Percentiles rank a stretch among this genome's conserved stretches.
Evolutionary conservation across 345 rosid species (phyloP).

Genomic region (Aegle marmelos): DNA sequence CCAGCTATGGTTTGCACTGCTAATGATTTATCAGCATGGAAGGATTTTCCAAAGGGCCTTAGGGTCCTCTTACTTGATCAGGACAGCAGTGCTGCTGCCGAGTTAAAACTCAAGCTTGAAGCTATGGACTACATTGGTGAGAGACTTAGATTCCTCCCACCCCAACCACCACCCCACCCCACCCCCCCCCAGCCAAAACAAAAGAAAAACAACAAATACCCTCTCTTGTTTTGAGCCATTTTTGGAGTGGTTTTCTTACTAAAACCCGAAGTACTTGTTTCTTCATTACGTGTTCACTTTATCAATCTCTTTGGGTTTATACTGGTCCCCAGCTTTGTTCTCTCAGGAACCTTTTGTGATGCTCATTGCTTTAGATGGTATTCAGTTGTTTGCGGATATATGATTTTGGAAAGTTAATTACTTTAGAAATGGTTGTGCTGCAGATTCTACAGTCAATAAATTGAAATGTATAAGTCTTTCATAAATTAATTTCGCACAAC

Average conservation of each 20-base stretch:
- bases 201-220: no score
- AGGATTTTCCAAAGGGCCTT: conserved; percentile 95
- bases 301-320: conserved; percentile 15
- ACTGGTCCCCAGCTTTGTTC: conserved; percentile 13
- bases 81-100: conserved; percentile 50
- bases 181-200: no score
- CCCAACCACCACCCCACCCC: no score
- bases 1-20: conserved; percentile 94
- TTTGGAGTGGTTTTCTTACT: background rate
- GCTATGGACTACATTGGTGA: conserved; percentile 88
- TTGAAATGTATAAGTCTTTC: conserved; percentile 3
- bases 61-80: conserved; percentile 78
- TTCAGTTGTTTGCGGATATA: conserved; percentile 5
- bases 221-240: conserved; percentile 2
- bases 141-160: conserved; percentile 28
- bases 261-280: conserved; percentile 7
- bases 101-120: conserved; percentile 74
- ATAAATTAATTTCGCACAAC: background rate
- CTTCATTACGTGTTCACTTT: conserved; percentile 8
- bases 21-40: conserved; percentile 80
- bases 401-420: conserved; percentile 12
- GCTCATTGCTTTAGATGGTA: conserved; percentile 12
- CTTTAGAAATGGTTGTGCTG: background rate
- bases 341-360: conserved; percentile 1
- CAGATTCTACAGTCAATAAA: background rate